phyloP scores from a whole-genome alignment of 2,329 filamentous ascomycete genomes.

The Fusarium paranaense region DNA sequence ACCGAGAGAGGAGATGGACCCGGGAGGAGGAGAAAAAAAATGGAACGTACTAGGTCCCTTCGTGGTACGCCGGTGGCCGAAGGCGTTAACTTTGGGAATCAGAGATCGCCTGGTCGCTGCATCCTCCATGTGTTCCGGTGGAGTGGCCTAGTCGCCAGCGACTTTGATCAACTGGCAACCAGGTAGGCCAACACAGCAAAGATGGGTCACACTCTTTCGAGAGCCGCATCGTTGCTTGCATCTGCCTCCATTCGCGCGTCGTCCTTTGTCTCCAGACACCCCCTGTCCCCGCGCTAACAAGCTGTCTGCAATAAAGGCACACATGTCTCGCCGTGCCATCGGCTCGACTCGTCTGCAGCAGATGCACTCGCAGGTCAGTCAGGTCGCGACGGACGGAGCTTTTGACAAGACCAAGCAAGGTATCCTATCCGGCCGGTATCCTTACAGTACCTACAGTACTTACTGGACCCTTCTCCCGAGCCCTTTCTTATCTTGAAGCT shows the following conservation, averaged over 20 bases:
- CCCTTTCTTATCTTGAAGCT: slow-evolving; percentile 8
- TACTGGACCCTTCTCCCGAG: slow-evolving; percentile 10
- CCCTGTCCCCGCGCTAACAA: slow-evolving; percentile 63
- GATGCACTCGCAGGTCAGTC: slow-evolving; percentile 53
- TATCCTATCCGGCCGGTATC: slow-evolving; percentile 3
- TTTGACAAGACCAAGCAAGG: slow-evolving; percentile 18
- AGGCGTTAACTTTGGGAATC: slow-evolving; percentile 48
- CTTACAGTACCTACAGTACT: background rate
- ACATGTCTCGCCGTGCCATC: slow-evolving; percentile 61
- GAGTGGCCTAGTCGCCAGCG: slow-evolving; percentile 72
- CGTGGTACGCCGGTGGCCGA: slow-evolving; percentile 43
- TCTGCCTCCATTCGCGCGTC: slow-evolving; percentile 58
- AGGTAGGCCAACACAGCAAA: slow-evolving; percentile 91
- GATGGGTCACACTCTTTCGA: slow-evolving; percentile 74
- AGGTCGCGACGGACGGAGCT: slow-evolving; percentile 53
- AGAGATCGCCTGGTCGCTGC: slow-evolving; percentile 62
- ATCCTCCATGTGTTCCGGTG: slow-evolving; percentile 61
- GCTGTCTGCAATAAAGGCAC: slow-evolving; percentile 73
- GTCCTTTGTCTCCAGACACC: slow-evolving; percentile 56
- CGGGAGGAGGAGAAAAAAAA: slow-evolving; percentile 24
- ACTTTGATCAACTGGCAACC: slow-evolving; percentile 82
- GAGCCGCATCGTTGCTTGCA: slow-evolving; percentile 75
- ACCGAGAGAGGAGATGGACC: slow-evolving; percentile 1
- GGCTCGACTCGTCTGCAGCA: slow-evolving; percentile 62
- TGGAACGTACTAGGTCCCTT: slow-evolving; percentile 41